Evolutionary conservation across 2,329 filamentous ascomycete genomes (phyloP).

Genomic region (Hypoxylon sp.): DNA sequence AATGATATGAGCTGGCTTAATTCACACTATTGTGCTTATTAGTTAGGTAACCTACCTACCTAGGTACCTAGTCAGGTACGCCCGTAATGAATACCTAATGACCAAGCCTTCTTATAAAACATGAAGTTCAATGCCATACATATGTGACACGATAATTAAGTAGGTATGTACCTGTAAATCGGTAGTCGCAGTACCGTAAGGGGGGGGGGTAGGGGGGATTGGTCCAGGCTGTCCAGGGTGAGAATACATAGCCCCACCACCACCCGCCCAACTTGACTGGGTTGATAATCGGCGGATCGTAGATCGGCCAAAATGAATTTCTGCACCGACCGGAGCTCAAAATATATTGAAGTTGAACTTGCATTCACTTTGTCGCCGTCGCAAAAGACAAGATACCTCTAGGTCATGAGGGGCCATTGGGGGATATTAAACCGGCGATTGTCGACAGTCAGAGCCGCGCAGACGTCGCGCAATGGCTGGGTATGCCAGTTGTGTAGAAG

Average conservation of each 20-base stretch:
- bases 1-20: not conserved
- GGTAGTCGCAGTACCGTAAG: no score
- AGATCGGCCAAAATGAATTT: constrained; percentile 21
- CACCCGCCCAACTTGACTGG: not conserved
- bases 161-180: no score
- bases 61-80: no score
- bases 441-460: constrained; percentile 28
- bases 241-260: not conserved
- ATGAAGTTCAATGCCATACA: no score
- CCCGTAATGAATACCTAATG: constrained; percentile 5
- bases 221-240: not conserved
- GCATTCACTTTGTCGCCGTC: not conserved
- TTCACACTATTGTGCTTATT: not conserved
- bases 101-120: not conserved
- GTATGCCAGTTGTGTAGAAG: constrained; percentile 49
- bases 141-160: no score
- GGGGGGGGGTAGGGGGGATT: no score
- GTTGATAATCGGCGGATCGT: constrained; percentile 3
- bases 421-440: constrained; percentile 41
- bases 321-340: constrained; percentile 14
- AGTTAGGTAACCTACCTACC: not conserved
- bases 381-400: constrained; percentile 2
- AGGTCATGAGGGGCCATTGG: constrained; percentile 46
- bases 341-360: not conserved
- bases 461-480: constrained; percentile 46